These are phyloP conservation scores for Eremothecium gossypii DNA, from an alignment of 1,139 yeast species.

Conservation along the genomic window DNA sequence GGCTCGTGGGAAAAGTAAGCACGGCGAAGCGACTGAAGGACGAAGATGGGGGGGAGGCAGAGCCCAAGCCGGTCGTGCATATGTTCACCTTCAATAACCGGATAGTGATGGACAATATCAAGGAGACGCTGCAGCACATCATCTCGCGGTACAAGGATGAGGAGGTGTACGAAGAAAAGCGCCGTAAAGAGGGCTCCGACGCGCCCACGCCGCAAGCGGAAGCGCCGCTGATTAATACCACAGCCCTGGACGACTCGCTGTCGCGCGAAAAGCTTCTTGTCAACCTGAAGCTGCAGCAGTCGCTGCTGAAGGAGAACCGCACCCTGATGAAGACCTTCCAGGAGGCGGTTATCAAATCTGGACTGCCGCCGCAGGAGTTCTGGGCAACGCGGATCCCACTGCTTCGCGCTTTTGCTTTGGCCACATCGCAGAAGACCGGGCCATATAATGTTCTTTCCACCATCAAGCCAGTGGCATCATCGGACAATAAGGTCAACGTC, in stretches of 20 bases:
- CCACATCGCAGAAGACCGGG: conserved; percentile 78
- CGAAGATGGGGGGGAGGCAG: conserved; percentile 31
- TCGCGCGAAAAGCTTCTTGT: conserved; percentile 46
- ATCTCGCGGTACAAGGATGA: conserved; percentile 59
- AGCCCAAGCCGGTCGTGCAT: conserved; percentile 37
- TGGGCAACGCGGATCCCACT: conserved; percentile 82
- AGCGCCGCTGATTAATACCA: conserved; percentile 32
- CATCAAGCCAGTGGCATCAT: conserved; percentile 83
- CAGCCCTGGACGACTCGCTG: conserved; percentile 35
- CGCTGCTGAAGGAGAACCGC: conserved; percentile 59
- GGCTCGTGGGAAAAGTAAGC: conserved; percentile 40
- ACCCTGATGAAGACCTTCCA: conserved; percentile 68
- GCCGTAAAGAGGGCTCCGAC: conserved; percentile 28
- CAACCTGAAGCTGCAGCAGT: conserved; percentile 72
- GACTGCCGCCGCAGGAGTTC: conserved; percentile 70
- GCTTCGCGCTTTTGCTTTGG: conserved; percentile 75
- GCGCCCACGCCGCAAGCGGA: conserved; percentile 16
- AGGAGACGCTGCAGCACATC: conserved; percentile 59
- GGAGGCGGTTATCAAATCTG: conserved; percentile 76
- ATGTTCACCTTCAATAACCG: conserved; percentile 60
- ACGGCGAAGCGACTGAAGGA: conserved; percentile 24
- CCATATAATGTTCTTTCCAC: conserved; percentile 91
- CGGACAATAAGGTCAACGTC: conserved; percentile 85
- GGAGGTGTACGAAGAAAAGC: conserved; percentile 29
- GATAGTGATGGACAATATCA: conserved; percentile 66